These are phyloP conservation scores for Rhodomyrtus tomentosa DNA, from an alignment of 345 rosid species.

Conservation along the genomic window DNA sequence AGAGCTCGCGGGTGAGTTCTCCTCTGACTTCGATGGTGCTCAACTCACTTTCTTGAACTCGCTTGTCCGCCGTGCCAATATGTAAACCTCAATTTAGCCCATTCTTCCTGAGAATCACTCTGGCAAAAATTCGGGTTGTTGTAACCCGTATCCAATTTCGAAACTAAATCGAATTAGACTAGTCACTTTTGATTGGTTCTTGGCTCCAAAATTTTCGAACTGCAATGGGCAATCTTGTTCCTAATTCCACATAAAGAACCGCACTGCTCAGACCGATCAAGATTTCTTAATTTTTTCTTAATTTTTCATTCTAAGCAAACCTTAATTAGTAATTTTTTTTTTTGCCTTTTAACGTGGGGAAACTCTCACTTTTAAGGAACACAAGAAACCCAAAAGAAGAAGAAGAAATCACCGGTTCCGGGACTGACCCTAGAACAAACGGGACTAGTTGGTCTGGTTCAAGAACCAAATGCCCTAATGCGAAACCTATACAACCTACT, in stretches of 20 bases:
- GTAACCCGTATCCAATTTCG: not conserved
- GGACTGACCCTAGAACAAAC: not conserved
- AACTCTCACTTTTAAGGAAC: not conserved
- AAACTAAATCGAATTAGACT: rapidly evolving
- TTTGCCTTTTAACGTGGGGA: not conserved
- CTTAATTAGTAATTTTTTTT: not conserved
- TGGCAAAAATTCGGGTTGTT: too few relatives aligned
- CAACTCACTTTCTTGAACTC: too few relatives aligned
- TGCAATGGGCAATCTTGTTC: rapidly evolving
- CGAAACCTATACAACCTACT: too few relatives aligned
- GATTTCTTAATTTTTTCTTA: not conserved
- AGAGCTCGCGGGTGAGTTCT: too few relatives aligned
- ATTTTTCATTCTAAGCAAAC: not conserved
- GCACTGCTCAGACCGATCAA: rapidly evolving
- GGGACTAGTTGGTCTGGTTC: rapidly evolving
- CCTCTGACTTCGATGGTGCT: too few relatives aligned
- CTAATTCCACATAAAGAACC: too few relatives aligned
- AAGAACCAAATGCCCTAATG: too few relatives aligned
- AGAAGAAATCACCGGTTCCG: not conserved
- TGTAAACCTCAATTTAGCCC: too few relatives aligned
- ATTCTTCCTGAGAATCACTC: too few relatives aligned
- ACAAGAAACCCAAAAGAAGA: not conserved
- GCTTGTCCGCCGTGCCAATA: too few relatives aligned
- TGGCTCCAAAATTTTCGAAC: not conserved
- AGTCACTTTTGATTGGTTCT: rapidly evolving